Conservation (phyloP, 345 rosid genomes). For the Gossypium rotundifolium region DNA sequence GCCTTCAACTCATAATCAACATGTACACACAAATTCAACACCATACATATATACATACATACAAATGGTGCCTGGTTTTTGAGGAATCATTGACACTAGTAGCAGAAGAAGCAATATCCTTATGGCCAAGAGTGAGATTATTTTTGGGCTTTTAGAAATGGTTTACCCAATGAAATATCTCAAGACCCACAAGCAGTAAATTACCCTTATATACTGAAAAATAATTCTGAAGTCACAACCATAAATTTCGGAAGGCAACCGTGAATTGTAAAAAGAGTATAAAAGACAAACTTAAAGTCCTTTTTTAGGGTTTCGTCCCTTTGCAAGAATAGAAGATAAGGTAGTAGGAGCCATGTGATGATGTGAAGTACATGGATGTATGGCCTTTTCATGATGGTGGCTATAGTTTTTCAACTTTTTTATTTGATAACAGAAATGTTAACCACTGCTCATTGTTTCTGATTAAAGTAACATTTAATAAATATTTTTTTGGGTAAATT, state of each 20-base stretch:
- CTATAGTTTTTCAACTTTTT: neutral
- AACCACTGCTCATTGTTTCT: neutral
- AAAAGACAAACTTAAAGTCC: too few relatives aligned
- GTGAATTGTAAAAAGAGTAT: too few relatives aligned
- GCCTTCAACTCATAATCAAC: conserved; percentile 47
- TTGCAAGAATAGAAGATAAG: neutral
- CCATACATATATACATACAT: neutral
- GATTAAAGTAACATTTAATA: neutral
- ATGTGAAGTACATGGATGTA: neutral
- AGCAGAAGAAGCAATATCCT: conserved; percentile 40
- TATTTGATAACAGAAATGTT: neutral
- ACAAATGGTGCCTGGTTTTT: conserved; percentile 29
- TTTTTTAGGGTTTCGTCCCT: neutral
- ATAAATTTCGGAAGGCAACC: too few relatives aligned
- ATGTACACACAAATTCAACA: neutral
- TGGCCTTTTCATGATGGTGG: neutral
- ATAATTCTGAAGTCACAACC: too few relatives aligned
- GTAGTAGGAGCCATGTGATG: neutral
- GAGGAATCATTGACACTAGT: conserved; percentile 29
- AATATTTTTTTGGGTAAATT: too few relatives aligned
- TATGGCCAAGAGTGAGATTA: conserved; percentile 34
- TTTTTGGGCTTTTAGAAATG: neutral
- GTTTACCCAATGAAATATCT: conserved; percentile 12
- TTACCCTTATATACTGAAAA: neutral
- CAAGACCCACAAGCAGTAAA: conserved; percentile 3